Evolutionary conservation across 768 basidiomycete species (phyloP).

Genomic region (Phanerodontia chrysosporium): DNA sequence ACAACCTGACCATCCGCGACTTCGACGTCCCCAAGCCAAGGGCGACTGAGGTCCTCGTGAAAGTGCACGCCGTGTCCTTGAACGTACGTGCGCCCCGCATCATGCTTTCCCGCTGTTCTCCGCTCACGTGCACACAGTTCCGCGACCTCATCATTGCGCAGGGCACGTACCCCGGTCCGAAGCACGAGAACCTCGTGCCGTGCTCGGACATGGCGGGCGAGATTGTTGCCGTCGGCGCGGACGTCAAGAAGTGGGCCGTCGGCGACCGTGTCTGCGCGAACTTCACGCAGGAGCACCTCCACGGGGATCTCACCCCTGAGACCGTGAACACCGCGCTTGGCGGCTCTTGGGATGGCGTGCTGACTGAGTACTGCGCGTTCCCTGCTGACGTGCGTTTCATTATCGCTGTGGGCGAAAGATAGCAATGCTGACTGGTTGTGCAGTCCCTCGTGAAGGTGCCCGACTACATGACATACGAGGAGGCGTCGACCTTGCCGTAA

Average conservation of each 20-base stretch:
- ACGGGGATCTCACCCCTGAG: slow-evolving; percentile 37
- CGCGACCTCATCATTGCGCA: slow-evolving; percentile 23
- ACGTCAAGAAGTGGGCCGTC: slow-evolving; percentile 41
- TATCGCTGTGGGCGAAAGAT: not conserved
- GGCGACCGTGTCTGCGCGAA: slow-evolving; percentile 59
- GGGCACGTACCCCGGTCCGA: not conserved
- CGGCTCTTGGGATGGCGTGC: slow-evolving; percentile 44
- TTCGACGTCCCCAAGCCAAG: slow-evolving; percentile 29
- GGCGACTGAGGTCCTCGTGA: slow-evolving; percentile 49
- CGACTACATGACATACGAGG: slow-evolving; percentile 53
- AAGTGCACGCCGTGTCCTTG: slow-evolving; percentile 52
- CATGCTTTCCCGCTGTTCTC: not conserved
- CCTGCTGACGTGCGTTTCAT: slow-evolving; percentile 34
- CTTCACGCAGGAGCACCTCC: slow-evolving; percentile 43
- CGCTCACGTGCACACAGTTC: slow-evolving; percentile 23
- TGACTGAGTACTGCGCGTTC: slow-evolving; percentile 52
- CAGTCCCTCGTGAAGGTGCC: slow-evolving; percentile 9
- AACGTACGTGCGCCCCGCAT: slow-evolving; percentile 24
- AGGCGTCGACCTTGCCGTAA: slow-evolving; percentile 60
- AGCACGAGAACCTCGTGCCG: slow-evolving; percentile 11
- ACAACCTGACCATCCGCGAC: slow-evolving; percentile 26
- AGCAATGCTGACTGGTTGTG: not conserved
- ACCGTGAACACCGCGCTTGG: slow-evolving; percentile 39
- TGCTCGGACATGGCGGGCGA: slow-evolving; percentile 56
- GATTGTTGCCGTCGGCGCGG: slow-evolving; percentile 40